Evolutionary conservation across 2,329 filamentous ascomycete species (phyloP).

Genomic region (Grosmannia penicillata): DNA sequence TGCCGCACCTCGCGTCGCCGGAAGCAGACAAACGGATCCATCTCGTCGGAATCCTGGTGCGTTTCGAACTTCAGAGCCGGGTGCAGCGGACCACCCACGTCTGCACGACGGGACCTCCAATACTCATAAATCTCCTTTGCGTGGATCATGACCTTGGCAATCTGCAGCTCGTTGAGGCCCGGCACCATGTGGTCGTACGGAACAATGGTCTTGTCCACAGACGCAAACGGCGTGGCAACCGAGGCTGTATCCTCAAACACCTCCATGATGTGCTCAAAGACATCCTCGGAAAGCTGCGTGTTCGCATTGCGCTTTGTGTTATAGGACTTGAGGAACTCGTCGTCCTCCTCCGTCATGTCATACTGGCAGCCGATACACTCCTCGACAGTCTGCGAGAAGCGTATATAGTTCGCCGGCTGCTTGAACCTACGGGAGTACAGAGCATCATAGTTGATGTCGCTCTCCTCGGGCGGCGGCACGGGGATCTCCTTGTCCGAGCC

Average conservation of each 20-base stretch:
- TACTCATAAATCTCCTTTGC: constrained; percentile 77
- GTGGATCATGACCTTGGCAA: constrained; percentile 35
- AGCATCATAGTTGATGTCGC: constrained; percentile 66
- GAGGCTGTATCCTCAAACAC: constrained; percentile 82
- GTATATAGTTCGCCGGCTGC: constrained; percentile 85
- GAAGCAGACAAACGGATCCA: constrained; percentile 97
- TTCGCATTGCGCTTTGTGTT: constrained; percentile 58
- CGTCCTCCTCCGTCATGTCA: constrained; percentile 88
- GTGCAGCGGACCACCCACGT: constrained; percentile 57
- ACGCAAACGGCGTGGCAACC: constrained; percentile 73
- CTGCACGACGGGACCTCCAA: constrained; percentile 62
- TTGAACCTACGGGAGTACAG: constrained; percentile 69
- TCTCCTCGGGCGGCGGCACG: constrained; percentile 49
- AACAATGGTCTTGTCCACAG: constrained; percentile 77
- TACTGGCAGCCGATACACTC: constrained; percentile 84
- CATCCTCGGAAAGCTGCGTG: constrained; percentile 65
- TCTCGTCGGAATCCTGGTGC: constrained; percentile 84
- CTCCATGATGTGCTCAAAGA: constrained; percentile 89
- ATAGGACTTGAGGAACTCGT: constrained; percentile 67
- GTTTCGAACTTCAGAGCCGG: constrained; percentile 84
- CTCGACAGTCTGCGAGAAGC: constrained; percentile 95
- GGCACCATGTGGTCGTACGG: constrained; percentile 63
- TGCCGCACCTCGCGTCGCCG: constrained; percentile 85
- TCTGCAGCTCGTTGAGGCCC: constrained; percentile 39
- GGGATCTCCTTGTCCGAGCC: constrained; percentile 48